Percentiles rank a stretch among this genome's conserved stretches.
These are phyloP conservation scores for Cyberlindnera suaveolens DNA, from an alignment of 805 yeast species.

Conservation along the genomic window DNA sequence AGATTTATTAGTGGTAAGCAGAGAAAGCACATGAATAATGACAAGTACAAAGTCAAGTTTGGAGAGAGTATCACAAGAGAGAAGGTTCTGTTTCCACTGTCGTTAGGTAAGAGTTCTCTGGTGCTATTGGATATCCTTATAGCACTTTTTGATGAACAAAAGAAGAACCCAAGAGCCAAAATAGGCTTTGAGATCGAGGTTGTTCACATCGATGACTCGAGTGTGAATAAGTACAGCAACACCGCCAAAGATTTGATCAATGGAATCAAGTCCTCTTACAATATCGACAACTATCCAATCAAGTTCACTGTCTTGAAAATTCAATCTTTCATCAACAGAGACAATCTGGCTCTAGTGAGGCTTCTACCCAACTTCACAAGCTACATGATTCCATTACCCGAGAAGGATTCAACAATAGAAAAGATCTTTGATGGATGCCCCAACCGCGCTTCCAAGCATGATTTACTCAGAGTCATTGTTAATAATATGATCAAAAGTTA, in stretches of 20 bases:
- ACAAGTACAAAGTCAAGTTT: slow-evolving; percentile 66
- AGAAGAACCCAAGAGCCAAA: slow-evolving; percentile 50
- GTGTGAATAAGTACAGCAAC: slow-evolving; percentile 13
- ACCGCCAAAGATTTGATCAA: slow-evolving; percentile 9
- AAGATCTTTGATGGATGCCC: slow-evolving; percentile 35
- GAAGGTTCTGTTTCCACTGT: slow-evolving; percentile 51
- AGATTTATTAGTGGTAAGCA: slow-evolving; percentile 75
- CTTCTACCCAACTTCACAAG: slow-evolving; percentile 23
- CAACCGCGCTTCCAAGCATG: slow-evolving; percentile 60
- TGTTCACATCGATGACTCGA: slow-evolving; percentile 40
- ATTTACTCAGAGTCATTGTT: slow-evolving; percentile 43
- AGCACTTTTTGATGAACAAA: slow-evolving; percentile 58
- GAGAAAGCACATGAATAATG: slow-evolving; percentile 66
- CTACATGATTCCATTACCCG: slow-evolving; percentile 6
- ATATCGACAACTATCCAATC: slow-evolving; percentile 27
- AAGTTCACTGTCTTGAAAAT: slow-evolving; percentile 35
- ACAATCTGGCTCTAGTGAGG: slow-evolving; percentile 26
- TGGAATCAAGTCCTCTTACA: slow-evolving; percentile 16
- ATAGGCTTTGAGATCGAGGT: slow-evolving; percentile 61
- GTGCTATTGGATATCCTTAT: slow-evolving; percentile 63
- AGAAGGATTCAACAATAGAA: slow-evolving; percentile 16
- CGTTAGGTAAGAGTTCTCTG: slow-evolving; percentile 63
- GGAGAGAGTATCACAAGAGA: slow-evolving; percentile 37
- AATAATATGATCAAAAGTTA: slow-evolving; percentile 40
- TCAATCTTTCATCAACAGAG: slow-evolving; percentile 32